Base-by-base conservation (phyloP, 2,329 filamentous ascomycete species). In the Neoarthrinium moseri region DNA sequence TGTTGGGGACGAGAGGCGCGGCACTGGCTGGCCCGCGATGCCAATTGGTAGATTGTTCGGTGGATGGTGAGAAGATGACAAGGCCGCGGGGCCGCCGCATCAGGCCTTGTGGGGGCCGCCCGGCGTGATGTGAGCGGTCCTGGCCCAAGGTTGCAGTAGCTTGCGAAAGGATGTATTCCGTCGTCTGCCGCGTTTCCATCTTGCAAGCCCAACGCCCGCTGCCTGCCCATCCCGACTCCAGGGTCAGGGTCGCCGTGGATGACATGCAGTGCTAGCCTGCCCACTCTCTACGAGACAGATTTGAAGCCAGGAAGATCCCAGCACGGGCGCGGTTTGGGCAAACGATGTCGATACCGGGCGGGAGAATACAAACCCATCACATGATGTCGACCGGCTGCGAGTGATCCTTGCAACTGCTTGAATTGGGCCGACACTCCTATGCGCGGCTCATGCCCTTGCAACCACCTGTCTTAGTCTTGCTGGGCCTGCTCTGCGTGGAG, bases 61-160 rank as follows among this genome's bases (percentile, higher is more conserved):
- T 8, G 8, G 32, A 8, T 8, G 12, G 12, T 10, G 12, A 8
- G 12, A 10, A 13, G 12, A 13, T 35, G 10, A 13, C 32, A 18
- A 11, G 32, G 38, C 20, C 22, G 37, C 37, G 37, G 37, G 37
- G 37, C 21, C 37, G 10, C 24, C 37, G 37, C 17, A 27, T 29
- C 15, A 20, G 37, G 37, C 23, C 37, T 17, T 30, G 29, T 33
- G 40, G 27, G 40, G 40, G 40, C 35, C 12, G 35, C n/a, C 22
- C 15, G 35, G 17, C 17, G 17, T 12, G n/a, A 29, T 29, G n/a
- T 29, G 26, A 10, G 18, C 32, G 10, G n/a, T 34, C n/a, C 32
- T 34, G 26, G 8, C 26, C 6, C 7, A 12, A 17, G 32, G n/a
- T 34, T 34, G 32, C 32, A 34, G 32, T 34, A 34, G 32, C 32